phyloP scores from a whole-genome alignment of 495 filamentous ascomycete genomes.

The Tuber indicum region DNA sequence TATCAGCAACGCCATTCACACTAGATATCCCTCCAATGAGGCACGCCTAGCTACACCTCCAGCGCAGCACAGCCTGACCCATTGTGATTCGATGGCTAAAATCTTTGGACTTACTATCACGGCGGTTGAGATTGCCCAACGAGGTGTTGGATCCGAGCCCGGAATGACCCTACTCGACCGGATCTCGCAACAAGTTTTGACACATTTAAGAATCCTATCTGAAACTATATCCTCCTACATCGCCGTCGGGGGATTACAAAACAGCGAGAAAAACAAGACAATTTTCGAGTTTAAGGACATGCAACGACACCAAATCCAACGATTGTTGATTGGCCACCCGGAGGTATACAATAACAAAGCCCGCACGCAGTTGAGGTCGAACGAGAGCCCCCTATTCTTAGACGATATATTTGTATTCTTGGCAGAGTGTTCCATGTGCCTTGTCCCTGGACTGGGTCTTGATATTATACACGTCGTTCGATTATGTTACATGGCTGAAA shows the following conservation, averaged over 20 bases:
- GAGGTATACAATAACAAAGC: slow-evolving; percentile 40
- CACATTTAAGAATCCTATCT: slow-evolving; percentile 81
- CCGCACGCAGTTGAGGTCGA: slow-evolving; percentile 13
- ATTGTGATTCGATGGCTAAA: slow-evolving; percentile 58
- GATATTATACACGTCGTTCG: slow-evolving; percentile 77
- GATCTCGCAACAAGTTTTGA: slow-evolving; percentile 71
- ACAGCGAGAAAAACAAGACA: slow-evolving; percentile 54
- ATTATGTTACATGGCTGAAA: slow-evolving; percentile 85
- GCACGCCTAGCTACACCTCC: slow-evolving; percentile 7
- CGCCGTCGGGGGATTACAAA: slow-evolving; percentile 63
- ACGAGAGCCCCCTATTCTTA: slow-evolving; percentile 60
- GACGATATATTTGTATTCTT: slow-evolving; percentile 84
- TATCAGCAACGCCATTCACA: slow-evolving; percentile 58
- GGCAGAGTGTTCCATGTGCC: slow-evolving; percentile 61
- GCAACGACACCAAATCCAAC: slow-evolving; percentile 65
- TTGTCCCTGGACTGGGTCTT: slow-evolving; percentile 64
- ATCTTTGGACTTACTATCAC: slow-evolving; percentile 84
- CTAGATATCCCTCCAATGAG: slow-evolving; percentile 44
- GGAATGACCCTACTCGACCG: slow-evolving; percentile 74
- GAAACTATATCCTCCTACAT: slow-evolving; percentile 84
- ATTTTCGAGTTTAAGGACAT: slow-evolving; percentile 62
- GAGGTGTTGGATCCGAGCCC: slow-evolving; percentile 70
- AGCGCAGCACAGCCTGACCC: slow-evolving; percentile 22
- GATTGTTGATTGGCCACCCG: slow-evolving; percentile 57
- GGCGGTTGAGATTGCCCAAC: slow-evolving; percentile 83